These are phyloP conservation scores for Candida odintsovae DNA, from an alignment of 805 yeast species.

Conservation along the genomic window DNA sequence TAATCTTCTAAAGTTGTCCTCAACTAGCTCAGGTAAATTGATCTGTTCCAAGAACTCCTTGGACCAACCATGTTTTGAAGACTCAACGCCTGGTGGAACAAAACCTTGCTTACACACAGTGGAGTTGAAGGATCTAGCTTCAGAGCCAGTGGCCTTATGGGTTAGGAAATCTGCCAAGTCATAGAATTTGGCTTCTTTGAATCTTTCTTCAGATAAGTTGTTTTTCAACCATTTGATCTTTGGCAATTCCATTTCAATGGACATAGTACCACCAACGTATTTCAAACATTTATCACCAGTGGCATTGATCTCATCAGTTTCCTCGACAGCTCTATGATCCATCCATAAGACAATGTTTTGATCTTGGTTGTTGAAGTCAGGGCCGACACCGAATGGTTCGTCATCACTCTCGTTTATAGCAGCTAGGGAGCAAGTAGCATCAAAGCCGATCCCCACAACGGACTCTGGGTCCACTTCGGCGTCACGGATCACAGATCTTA, in stretches of 20 bases:
- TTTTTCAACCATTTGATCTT: conserved; percentile 95
- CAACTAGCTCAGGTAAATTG: conserved; percentile 72
- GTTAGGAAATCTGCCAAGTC: conserved; percentile 91
- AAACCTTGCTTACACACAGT: conserved; percentile 95
- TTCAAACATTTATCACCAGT: conserved; percentile 75
- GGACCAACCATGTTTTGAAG: conserved; percentile 86
- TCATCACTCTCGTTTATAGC: conserved; percentile 63
- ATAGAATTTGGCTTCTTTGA: conserved; percentile 68
- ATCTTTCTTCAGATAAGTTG: conserved; percentile 59
- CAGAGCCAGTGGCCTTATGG: conserved; percentile 82
- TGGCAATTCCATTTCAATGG: conserved; percentile 97
- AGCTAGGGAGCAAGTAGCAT: conserved; percentile 94
- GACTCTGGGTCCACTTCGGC: conserved; percentile 62
- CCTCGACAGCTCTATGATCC: conserved; percentile 92
- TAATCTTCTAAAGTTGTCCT: conserved; percentile 66
- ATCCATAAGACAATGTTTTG: conserved; percentile 94
- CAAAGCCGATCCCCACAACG: conserved; percentile 89
- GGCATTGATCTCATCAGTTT: conserved; percentile 75
- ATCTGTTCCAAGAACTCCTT: conserved; percentile 62
- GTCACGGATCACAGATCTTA: conserved; percentile 65
- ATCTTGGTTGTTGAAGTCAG: conserved; percentile 64
- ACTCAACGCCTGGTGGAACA: conserved; percentile 88
- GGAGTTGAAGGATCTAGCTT: conserved; percentile 84
- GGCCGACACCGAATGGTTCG: conserved; percentile 84
- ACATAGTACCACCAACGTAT: conserved; percentile 96